phyloP scores from a whole-genome alignment of 306 rosid genomes.

The Cicer cuneatum region DNA sequence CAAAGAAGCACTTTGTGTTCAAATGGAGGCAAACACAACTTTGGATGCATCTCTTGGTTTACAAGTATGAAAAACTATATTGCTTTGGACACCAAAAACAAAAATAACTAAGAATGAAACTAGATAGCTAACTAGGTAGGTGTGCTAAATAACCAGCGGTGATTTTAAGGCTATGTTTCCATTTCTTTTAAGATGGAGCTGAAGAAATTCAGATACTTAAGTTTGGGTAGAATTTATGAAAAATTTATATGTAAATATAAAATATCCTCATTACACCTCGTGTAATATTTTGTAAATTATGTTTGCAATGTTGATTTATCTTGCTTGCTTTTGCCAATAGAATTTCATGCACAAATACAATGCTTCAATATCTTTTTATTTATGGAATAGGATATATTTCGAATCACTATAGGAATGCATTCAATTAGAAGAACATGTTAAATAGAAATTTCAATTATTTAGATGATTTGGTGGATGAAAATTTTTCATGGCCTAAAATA shows the following conservation, averaged over 20 bases:
- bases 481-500: not conserved
- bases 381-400: not conserved
- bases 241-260: not conserved
- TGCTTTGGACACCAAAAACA: not conserved
- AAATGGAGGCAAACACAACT: slow-evolving; percentile 49
- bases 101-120: slow-evolving; percentile 16
- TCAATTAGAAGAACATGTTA: not conserved
- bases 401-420: not conserved
- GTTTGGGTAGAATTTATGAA: slow-evolving; percentile 38
- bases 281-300: slow-evolving; percentile 41
- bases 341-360: slow-evolving; percentile 18
- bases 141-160: slow-evolving; percentile 13
- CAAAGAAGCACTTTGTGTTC: slow-evolving; percentile 50
- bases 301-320: slow-evolving; percentile 28
- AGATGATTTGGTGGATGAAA: no score
- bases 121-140: not conserved
- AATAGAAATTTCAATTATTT: no score
- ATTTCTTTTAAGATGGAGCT: slow-evolving; percentile 24
- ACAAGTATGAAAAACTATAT: slow-evolving; percentile 47
- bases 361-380: slow-evolving; percentile 3
- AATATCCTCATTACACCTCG: slow-evolving; percentile 24
- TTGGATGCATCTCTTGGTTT: slow-evolving; percentile 57
- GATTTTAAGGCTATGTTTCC: slow-evolving; percentile 28
- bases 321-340: slow-evolving; percentile 3
- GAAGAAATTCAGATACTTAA: slow-evolving; percentile 27